A percentile compares a stretch with the other conserved stretches of the same genome.
phyloP scores from a whole-genome alignment of 73 alveolate species.

The Paramecium tetraurelia region DNA sequence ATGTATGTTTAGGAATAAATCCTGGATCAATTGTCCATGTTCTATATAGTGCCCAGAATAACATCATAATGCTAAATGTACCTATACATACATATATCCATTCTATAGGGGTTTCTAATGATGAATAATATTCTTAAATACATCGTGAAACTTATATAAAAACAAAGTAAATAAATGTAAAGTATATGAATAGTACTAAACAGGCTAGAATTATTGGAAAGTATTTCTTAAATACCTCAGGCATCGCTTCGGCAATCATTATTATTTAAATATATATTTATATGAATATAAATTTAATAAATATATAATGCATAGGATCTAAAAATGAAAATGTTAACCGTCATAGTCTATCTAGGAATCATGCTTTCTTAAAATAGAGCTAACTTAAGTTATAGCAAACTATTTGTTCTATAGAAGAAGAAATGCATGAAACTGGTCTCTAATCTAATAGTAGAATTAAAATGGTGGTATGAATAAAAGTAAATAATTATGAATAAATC shows the following conservation, averaged over 20 bases:
- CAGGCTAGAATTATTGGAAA: not conserved
- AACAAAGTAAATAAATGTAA: not conserved
- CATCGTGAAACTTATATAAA: not conserved
- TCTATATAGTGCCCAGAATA: slow-evolving; percentile 3
- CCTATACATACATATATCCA: not conserved
- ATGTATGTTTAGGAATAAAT: not conserved
- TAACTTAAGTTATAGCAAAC: no score
- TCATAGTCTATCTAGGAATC: not conserved
- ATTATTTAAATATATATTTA: not conserved
- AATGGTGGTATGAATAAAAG: no score
- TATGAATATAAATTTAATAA: not conserved
- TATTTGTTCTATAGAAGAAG: no score
- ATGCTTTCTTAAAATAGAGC: no score
- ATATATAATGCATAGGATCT: no score
- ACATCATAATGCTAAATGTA: not conserved
- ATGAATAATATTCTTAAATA: not conserved
- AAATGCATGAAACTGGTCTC: no score
- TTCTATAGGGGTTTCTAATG: not conserved
- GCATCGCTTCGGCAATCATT: not conserved
- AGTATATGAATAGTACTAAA: not conserved
- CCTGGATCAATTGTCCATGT: slow-evolving; percentile 10
- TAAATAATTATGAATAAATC: no score
- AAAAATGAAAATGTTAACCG: no score
- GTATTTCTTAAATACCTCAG: not conserved
- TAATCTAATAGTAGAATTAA: no score